phyloP scores from a whole-genome alignment of 495 filamentous ascomycete species.

The Pyrenopolyporus hunteri region DNA sequence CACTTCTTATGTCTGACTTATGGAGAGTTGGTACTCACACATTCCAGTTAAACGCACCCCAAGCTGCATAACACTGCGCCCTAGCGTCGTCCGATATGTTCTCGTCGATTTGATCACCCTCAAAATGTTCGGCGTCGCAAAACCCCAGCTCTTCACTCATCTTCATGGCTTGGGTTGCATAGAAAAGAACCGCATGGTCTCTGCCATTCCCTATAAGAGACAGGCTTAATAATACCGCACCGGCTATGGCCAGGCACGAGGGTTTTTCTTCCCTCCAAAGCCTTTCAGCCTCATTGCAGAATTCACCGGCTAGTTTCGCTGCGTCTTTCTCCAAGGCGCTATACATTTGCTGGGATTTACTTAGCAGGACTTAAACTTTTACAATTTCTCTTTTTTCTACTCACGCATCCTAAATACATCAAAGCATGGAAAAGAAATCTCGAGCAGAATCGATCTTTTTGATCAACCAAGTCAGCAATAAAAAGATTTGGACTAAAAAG shows the following conservation, averaged over 20 bases:
- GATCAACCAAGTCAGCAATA: constrained; percentile 31
- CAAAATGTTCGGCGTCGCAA: constrained; percentile 17
- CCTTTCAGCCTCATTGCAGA: constrained; percentile 21
- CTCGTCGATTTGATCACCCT: neutral
- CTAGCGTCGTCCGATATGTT: constrained; percentile 6
- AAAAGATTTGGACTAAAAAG: constrained; percentile 32
- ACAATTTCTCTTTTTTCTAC: neutral
- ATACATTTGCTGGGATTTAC: constrained; percentile 32
- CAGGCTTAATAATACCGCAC: constrained; percentile 27
- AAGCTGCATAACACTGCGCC: constrained; percentile 30
- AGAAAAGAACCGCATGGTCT: constrained; percentile 25
- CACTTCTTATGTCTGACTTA: neutral
- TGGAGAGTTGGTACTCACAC: constrained; percentile 21
- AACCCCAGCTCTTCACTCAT: constrained; percentile 29
- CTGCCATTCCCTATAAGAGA: constrained; percentile 31
- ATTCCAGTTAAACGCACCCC: constrained; percentile 41
- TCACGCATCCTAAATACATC: constrained; percentile 37
- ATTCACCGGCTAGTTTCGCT: constrained; percentile 16
- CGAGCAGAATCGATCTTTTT: constrained; percentile 28
- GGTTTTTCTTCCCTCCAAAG: constrained; percentile 18
- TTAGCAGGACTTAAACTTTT: neutral
- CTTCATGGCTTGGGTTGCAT: constrained; percentile 27
- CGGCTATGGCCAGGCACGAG: constrained; percentile 31
- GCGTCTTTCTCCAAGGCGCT: constrained; percentile 30
- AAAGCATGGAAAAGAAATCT: constrained; percentile 35